These are phyloP conservation scores for Entomortierella lignicola DNA, from an alignment of 192 early-diverging fungal genomes.

Conservation along the genomic window DNA sequence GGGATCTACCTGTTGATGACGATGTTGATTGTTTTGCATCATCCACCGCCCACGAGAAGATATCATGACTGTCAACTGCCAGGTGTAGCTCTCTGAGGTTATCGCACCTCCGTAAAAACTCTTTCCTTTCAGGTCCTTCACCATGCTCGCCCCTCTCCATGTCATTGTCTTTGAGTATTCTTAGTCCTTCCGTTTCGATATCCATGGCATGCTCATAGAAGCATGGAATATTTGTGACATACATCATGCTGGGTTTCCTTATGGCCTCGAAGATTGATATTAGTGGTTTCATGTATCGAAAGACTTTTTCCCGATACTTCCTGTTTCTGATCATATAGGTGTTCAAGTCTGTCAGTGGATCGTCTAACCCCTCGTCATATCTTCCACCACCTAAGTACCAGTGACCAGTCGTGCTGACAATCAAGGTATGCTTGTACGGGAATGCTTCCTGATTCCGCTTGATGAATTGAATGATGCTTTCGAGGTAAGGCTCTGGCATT, in stretches of 20 bases:
- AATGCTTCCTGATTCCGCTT: not conserved
- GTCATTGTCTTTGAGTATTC: not conserved
- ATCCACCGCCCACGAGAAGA: constrained; percentile 11
- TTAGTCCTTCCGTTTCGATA: not conserved
- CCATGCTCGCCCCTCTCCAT: not conserved
- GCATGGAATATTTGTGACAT: not conserved
- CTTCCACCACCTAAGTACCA: too few species aligned
- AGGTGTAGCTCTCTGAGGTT: not conserved
- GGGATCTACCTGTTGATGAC: not conserved
- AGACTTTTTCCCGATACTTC: not conserved
- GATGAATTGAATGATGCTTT: not conserved
- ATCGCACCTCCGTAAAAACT: constrained; percentile 13
- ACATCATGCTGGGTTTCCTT: not conserved
- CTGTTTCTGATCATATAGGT: too few species aligned
- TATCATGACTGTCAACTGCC: not conserved
- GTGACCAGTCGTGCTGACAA: not conserved
- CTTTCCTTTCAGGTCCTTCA: constrained; percentile 5
- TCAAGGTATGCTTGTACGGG: not conserved
- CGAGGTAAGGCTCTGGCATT: not conserved
- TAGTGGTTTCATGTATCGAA: not conserved
- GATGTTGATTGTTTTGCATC: not conserved
- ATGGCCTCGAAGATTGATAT: not conserved
- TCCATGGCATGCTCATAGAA: not conserved
- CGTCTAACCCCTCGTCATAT: too few species aligned
- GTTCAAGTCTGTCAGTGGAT: too few species aligned